Evolutionary conservation across 2,329 filamentous ascomycete species (phyloP).

Genomic region (Neocatenulostroma microsporum): DNA sequence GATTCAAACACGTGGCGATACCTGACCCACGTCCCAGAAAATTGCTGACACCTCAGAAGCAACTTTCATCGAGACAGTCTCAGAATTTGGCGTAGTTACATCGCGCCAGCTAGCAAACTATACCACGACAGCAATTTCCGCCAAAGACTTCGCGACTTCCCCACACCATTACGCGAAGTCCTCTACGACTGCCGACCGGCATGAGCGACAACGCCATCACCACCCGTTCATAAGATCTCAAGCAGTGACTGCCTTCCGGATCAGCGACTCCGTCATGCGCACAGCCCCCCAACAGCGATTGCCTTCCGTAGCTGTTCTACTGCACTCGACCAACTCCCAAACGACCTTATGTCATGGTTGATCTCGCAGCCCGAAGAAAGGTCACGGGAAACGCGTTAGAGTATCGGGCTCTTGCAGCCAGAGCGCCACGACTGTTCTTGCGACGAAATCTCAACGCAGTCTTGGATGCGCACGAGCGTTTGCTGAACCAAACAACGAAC

Average conservation of each 20-base stretch:
- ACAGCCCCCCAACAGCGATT: no score
- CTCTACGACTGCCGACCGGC: neutral
- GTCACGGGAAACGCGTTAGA: slow-evolving; percentile 13
- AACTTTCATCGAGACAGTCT: no score
- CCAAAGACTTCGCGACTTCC: neutral
- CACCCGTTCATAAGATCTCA: no score
- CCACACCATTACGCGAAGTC: neutral
- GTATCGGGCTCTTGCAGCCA: slow-evolving; percentile 9
- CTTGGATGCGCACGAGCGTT: slow-evolving; percentile 22
- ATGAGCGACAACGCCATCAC: neutral
- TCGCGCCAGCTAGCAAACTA: no score
- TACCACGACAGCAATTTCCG: neutral
- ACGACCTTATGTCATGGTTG: slow-evolving; percentile 17
- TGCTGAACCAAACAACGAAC: neutral
- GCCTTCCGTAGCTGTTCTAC: no score
- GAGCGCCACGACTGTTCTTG: slow-evolving; percentile 18
- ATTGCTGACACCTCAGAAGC: no score
- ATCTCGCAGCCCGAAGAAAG: slow-evolving; percentile 8
- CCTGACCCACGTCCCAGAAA: no score
- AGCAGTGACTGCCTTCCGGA: no score
- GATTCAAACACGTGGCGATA: no score
- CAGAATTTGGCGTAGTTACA: no score
- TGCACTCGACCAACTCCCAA: no score
- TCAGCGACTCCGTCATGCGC: neutral
- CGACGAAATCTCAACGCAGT: slow-evolving; percentile 25